Evolutionary conservation across 1,139 yeast genomes (phyloP), one percentile per base, ranked within the genome.

Genomic region (Yamadazyma mexicana): DNA sequence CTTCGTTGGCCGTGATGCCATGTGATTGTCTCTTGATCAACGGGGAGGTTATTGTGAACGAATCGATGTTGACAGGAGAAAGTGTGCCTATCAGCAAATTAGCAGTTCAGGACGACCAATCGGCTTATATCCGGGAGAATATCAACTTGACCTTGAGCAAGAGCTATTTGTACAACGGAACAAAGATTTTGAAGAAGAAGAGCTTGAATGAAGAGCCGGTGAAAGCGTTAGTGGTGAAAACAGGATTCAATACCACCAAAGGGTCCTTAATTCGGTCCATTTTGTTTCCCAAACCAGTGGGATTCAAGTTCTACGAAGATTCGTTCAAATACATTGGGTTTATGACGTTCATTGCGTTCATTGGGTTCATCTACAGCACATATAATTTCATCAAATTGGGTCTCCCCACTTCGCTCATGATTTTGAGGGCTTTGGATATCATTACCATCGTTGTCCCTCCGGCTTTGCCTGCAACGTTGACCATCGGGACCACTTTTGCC

Each of bases 361-460:
- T 87, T 46, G 99, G 99, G 0, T 94, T 94, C 55, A 68, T 83
- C 7, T 77, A 87, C 46, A 87, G 96, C 28, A 87, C 96, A 2
- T 72, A 84, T 48, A 87, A 88, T 56, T 94, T 92, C 59, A 75
- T 92, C 43, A 71, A 79, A 51, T 65, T 94, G 51, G 92, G 94
- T 0, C 62, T 91, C 35, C 81, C 85, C 3, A 77, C 76, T 43
- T 74, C 71, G 35, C 62, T 85, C 25, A 92, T 92, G 71, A 72
- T 91, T 8, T 68, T 94, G 41, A 76, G 99, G 51, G 98, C 98
- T 0, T 68, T 94, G 45, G 99, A 92, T 64, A 79, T 92, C 42
- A 85, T 92, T 40, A 92, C 99, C 0, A 89, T 92, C 56, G 98
- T 94, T 10, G 96, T 92, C 2, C 99, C 99, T 2, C 99, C 99